phyloP scores from a whole-genome alignment of 768 basidiomycete genomes.

The Nevesoporus exiguus region DNA sequence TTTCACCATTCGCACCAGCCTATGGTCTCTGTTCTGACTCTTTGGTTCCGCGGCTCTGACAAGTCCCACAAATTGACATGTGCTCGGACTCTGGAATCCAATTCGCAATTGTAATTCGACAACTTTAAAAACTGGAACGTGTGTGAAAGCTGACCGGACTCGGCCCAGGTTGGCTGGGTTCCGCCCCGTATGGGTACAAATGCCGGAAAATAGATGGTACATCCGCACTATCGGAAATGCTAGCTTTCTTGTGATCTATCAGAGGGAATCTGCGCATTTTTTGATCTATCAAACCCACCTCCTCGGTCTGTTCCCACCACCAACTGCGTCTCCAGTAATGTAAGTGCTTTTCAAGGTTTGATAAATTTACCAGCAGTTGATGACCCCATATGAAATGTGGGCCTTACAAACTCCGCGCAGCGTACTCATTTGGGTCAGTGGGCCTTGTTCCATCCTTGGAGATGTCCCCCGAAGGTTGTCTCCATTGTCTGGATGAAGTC shows the following conservation, averaged over 20 bases:
- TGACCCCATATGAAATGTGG: slow-evolving; percentile 3
- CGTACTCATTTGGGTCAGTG: slow-evolving; percentile 6
- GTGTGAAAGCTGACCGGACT: neutral
- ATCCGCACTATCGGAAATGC: slow-evolving; percentile 9
- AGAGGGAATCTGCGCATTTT: slow-evolving; percentile 3
- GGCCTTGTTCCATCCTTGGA: slow-evolving; percentile 9
- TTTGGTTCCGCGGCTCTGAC: neutral
- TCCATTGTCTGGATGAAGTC: slow-evolving; percentile 14
- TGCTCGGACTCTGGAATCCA: neutral
- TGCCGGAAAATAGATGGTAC: neutral
- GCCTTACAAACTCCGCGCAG: slow-evolving; percentile 21
- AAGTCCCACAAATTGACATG: neutral
- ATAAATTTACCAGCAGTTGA: slow-evolving; percentile 5
- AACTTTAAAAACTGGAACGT: neutral
- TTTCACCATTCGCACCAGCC: neutral
- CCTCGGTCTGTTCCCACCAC: slow-evolving; percentile 26
- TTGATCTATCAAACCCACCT: slow-evolving; percentile 14
- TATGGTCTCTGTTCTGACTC: neutral
- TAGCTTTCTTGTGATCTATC: slow-evolving; percentile 1
- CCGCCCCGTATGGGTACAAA: slow-evolving; percentile 6
- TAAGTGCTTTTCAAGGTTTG: slow-evolving; percentile 6
- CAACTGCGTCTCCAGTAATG: slow-evolving; percentile 14
- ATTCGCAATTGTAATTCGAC: neutral
- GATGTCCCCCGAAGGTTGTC: slow-evolving; percentile 8
- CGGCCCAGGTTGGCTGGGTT: neutral